Evolutionary conservation across 306 rosid genomes (phyloP).

Genomic region (Pterocarpus macrocarpus): DNA sequence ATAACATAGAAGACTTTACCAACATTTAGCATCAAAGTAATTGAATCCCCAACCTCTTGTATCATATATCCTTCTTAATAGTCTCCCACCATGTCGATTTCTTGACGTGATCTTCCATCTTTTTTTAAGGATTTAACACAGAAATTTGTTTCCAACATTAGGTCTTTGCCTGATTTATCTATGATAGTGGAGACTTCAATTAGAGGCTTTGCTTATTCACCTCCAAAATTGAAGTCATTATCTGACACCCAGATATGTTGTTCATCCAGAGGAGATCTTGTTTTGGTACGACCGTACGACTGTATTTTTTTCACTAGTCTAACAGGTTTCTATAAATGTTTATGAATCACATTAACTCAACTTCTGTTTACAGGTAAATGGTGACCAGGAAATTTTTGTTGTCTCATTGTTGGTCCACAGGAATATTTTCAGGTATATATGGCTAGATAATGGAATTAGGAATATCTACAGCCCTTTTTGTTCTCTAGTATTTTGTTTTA

Average conservation of each 20-base stretch:
- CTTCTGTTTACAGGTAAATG: conserved; percentile 66
- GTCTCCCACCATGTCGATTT: neutral
- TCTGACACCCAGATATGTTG: conserved; percentile 67
- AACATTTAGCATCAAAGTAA: neutral
- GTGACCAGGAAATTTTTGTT: conserved; percentile 76
- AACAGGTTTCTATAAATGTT: conserved; percentile 15
- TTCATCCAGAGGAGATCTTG: conserved; percentile 76
- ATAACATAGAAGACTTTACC: neutral
- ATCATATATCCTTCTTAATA: conserved; percentile 12
- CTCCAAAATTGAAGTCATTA: conserved; percentile 65
- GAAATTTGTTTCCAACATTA: conserved; percentile 29
- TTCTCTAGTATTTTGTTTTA: neutral
- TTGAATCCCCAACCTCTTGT: too few species aligned
- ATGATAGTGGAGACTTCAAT: conserved; percentile 66
- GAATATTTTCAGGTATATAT: conserved; percentile 70
- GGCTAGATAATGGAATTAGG: conserved; percentile 7
- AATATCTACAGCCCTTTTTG: conserved; percentile 4
- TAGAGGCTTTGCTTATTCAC: conserved; percentile 74
- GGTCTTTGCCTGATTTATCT: conserved; percentile 87
- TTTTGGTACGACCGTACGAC: conserved; percentile 77
- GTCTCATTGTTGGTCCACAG: conserved; percentile 67
- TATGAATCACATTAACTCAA: conserved; percentile 32
- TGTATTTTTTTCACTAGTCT: conserved; percentile 12
- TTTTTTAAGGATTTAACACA: too few species aligned
- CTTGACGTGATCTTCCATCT: too few species aligned